A percentile compares a stretch with the other conserved stretches of the same genome.
Evolutionary conservation across 108 stramenopile genomes (phyloP).

Genomic region (Conticribra guillardii): DNA sequence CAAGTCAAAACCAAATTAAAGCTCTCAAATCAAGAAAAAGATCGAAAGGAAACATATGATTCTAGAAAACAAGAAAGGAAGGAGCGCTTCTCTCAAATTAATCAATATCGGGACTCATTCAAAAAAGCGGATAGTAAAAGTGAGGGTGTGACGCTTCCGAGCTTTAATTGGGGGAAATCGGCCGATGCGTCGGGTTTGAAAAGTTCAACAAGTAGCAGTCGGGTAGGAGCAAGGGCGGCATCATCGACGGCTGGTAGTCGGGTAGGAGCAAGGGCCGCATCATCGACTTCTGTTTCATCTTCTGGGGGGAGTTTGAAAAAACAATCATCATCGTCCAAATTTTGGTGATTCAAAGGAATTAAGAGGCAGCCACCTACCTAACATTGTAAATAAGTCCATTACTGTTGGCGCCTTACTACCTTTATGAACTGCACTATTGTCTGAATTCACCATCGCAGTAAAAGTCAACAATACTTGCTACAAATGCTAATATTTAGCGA

Average conservation of each 20-base stretch:
- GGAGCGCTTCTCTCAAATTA: conserved; percentile 43
- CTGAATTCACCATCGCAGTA: too few species aligned
- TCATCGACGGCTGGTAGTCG: background rate
- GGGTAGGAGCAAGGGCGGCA: background rate
- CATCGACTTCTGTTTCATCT: background rate
- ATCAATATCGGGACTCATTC: conserved; percentile 39
- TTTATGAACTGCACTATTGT: too few species aligned
- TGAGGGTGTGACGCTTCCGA: conserved; percentile 1
- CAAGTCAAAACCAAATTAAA: conserved; percentile 34
- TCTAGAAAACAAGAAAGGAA: conserved; percentile 40
- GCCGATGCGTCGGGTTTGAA: conserved; percentile 2
- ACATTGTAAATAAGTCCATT: background rate
- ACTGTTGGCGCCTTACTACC: background rate
- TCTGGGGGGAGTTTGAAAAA: background rate
- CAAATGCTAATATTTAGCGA: too few species aligned
- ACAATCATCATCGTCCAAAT: background rate
- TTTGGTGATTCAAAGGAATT: too few species aligned
- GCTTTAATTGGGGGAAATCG: conserved; percentile 28
- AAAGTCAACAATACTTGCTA: too few species aligned
- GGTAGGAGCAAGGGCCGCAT: background rate
- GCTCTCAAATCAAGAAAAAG: conserved; percentile 28
- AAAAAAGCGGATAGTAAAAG: conserved; percentile 14
- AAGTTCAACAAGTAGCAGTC: too few species aligned
- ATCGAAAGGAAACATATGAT: conserved; percentile 26
- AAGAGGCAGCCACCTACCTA: background rate